These are phyloP conservation scores for Microsporum audouinii DNA, from an alignment of 2,329 filamentous ascomycete genomes.

Conservation along the genomic window DNA sequence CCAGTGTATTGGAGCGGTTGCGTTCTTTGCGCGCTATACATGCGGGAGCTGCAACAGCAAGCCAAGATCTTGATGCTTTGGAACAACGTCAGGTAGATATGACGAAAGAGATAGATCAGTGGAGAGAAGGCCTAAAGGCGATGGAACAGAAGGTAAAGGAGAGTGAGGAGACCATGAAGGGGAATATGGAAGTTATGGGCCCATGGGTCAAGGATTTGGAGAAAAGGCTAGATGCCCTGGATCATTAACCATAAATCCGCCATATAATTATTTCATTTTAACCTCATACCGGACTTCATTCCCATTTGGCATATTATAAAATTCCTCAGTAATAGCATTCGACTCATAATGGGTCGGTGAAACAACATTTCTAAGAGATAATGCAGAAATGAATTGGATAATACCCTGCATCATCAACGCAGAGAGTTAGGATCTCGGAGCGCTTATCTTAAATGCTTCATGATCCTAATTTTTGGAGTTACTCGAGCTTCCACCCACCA, in stretches of 20 bases:
- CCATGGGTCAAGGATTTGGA: constrained; percentile 84
- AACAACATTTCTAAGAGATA: neutral
- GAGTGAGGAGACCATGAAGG: constrained; percentile 57
- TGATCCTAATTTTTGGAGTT: constrained; percentile 43
- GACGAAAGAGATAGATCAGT: constrained; percentile 70
- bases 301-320: too few relatives aligned
- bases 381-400: neutral
- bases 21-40: constrained; percentile 76
- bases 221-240: constrained; percentile 55
- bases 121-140: constrained; percentile 68
- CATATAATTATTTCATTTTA: neutral
- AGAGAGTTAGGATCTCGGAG: neutral
- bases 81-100: constrained; percentile 74
- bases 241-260: constrained; percentile 19
- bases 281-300: neutral
- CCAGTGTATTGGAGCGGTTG: constrained; percentile 72
- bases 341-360: neutral
- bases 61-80: constrained; percentile 62
- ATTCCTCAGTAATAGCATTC: too few relatives aligned
- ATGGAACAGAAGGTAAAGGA: constrained; percentile 64
- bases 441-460: constrained; percentile 25
- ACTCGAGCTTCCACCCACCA: constrained; percentile 47
- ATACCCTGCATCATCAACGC: neutral
- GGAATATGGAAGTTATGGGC: constrained; percentile 75
- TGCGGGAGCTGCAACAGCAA: constrained; percentile 71